Evolutionary conservation across 2,329 filamentous ascomycete genomes (phyloP), one percentile per base, ranked within the genome.

Genomic region (Hypoxylon sp.): DNA sequence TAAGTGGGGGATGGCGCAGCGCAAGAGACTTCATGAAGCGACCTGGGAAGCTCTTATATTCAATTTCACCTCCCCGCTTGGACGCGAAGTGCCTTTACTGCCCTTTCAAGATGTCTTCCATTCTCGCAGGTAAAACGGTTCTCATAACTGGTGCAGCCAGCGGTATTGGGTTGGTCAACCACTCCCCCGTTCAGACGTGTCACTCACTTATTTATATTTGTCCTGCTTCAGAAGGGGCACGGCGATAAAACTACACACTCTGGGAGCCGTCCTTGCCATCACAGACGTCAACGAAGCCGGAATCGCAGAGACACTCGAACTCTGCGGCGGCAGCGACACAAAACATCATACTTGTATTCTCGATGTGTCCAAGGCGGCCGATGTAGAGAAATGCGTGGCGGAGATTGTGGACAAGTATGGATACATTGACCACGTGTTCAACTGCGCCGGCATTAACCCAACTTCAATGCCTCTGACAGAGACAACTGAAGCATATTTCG

Each of bases 371-470:
- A 61, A 64, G 5, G 43, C 63, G 14, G 39, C 39, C 27, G 61
- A 63, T 29, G 70, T 70, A 12, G 68, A 62, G 19, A 14, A 54
- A 52, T 16, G 63, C n/a, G 57, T 72, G 12, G 55, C 34, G 3
- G 61, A 67, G 37, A 29, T 69, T n/a, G 68, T 69, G 23, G 51
- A 37, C 23, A 65, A 55, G 1, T 69, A 78, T 32, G 71, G 73
- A 6, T 67, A 67, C 7, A 70, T 81, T 9, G 72, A 80, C 70
- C 74, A 77, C 51, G 74, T 81, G 3, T 81, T 81, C 70, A 80
- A 79, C 67, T 82, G 82, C 58, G 76, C 79, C 5, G 82, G 82
- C 32, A 75, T 84, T n/a, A 85, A 85, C 65, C 82, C 83, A 1
- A 83, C 80, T 0, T 72, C 74, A 1, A 74, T 80, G 23, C 72